Evolutionary conservation across 257 asterid species (phyloP), one percentile per base, ranked within the genome.

Genomic region (Nicotiana undulata): DNA sequence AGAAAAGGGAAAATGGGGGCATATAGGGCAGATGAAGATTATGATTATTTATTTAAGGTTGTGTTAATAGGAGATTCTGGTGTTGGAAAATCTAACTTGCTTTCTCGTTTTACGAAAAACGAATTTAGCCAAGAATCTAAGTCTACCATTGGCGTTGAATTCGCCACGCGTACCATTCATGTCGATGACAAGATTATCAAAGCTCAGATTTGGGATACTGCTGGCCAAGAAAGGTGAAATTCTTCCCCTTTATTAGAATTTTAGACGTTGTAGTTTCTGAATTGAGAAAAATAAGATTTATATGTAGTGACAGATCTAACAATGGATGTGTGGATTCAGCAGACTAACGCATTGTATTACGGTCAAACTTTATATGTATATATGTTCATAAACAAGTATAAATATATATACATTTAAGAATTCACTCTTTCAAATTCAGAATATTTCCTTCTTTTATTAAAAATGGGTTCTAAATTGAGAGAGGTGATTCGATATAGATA

Each of bases 181-280:
- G 97, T 90, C 26, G 96, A 91, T 63, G 93, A 91, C 55, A 93
- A 93, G 88, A 84, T 91, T 66, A 91, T 93, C 37, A 93, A 93
- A 85, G 97, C 97, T 46, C 97, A 93, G 88, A 93, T 93, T 83
- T 93, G 97, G 97, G 97, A 93, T 46, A 93, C 97, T 22, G 97
- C 97, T 22, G 97, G 97, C 46, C 97, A 93, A 79, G 97, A 93
- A 81, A 93, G 97, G 96, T 90, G 28, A 13, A 4, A 4, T 44
- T 55, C 37, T 17, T 16, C 2, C 3, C 34, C 28, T 9, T 6
- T 3, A 18, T 11, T 16, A 0, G n/a, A n/a, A n/a, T n/a, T 70
- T 55, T 55, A 18, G 22, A 55, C 61, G 1, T 18, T 17, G 5
- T 2, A 1, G 0, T 1, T 52, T 68, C 40, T 68, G 4, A 66